Conservation (phyloP, 176 grass and related monocot genomes). For the Aegilops umbellulata region DNA sequence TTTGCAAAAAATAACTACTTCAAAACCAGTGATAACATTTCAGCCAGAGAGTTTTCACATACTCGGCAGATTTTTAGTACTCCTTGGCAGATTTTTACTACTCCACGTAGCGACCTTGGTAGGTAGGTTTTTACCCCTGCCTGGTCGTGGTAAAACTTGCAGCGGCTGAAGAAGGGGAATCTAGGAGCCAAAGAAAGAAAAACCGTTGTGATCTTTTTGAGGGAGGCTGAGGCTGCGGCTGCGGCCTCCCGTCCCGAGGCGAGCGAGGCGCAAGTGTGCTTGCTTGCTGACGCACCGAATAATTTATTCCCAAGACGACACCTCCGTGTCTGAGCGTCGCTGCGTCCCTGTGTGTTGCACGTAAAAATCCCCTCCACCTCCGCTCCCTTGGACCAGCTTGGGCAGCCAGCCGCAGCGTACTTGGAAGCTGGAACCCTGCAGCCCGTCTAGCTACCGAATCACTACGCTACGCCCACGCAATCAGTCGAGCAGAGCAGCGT, state of each 20-base stretch:
- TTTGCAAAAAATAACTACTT: neutral
- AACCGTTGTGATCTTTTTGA: conserved; percentile 2
- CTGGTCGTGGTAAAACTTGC: neutral
- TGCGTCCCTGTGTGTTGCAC: neutral
- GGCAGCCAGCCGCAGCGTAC: conserved; percentile 10
- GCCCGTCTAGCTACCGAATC: neutral
- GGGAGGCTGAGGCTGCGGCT: too few species aligned
- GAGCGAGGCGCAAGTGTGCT: neutral
- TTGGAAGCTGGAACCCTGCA: neutral
- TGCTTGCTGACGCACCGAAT: conserved; percentile 24
- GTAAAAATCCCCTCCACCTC: neutral
- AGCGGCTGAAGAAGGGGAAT: neutral
- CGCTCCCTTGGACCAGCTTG: neutral
- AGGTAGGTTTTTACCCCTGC: neutral
- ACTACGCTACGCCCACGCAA: neutral
- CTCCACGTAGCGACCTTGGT: neutral
- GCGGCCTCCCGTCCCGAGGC: conserved; percentile 15
- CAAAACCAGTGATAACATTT: neutral
- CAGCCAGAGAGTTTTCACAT: neutral
- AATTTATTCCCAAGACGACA: conserved; percentile 47
- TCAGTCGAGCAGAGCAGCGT: neutral
- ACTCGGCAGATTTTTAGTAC: too few species aligned
- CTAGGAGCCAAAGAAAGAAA: neutral
- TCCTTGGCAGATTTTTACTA: neutral
- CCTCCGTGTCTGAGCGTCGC: conserved; percentile 48